Evolutionary conservation across 495 filamentous ascomycete genomes (phyloP), one percentile per base, ranked within the genome.

Genomic region (Penicillium paxilli): DNA sequence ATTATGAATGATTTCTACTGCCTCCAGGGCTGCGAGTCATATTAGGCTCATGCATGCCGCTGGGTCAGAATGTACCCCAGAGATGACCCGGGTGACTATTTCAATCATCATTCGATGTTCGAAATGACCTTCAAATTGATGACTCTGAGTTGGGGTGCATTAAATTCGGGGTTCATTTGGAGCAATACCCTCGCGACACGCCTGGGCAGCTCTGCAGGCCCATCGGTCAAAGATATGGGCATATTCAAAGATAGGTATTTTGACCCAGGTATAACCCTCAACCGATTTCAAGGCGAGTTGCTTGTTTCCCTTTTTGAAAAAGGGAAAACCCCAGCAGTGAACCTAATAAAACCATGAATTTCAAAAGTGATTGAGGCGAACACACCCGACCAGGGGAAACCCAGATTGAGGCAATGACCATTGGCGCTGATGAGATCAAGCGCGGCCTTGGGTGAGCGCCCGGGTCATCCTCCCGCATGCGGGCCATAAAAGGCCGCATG

Each of bases 21-120:
- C 35, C 16, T 17, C 21, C 46, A 20, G 44, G 41, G 30, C 33
- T 51, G 26, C 30, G 16, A 10, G 1, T 5, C n/a, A n/a, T n/a
- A n/a, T 44, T 23, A 21, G 19, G 8, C 35, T 38, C 41, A 28
- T 59, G 55, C 54, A 49, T 62, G 53, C n/a, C n/a, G n/a, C 28
- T 30, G 17, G 46, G 59, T 37, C 23, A 23, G 21, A 19, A 33
- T 20, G 47, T 45, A 26, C 38, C 46, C 47, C 37, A 26, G 7
- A 20, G 14, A 38, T 14, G 24, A 26, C 55, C 59, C 59, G 52
- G 59, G 52, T 63, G 59, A 63, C 52, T 23, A n/a, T n/a, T n/a
- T 20, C n/a, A 30, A 37, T 37, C n/a, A 61, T 61, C 52, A 61
- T 30, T 57, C 25, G 47, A 10, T 9, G 28, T 16, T 30, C 46